phyloP scores from a whole-genome alignment of 148 eudicot genomes.

The Pouteria glomerata region DNA sequence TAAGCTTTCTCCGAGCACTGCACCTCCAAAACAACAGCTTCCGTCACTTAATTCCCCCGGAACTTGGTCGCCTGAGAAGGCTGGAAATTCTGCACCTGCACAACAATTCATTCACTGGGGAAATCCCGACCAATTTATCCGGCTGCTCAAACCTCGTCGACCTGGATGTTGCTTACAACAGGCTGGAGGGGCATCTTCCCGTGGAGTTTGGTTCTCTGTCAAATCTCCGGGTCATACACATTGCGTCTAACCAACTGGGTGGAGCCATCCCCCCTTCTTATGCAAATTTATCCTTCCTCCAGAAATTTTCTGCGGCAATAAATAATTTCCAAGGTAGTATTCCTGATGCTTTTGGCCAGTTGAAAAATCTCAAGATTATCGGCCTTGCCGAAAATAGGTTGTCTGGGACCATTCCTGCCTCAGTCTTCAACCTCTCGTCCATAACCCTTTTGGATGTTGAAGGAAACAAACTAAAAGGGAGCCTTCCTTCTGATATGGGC shows the following conservation, averaged over 20 bases:
- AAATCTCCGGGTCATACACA: background rate
- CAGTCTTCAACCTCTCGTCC: slow-evolving; percentile 14
- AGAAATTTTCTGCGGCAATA: background rate
- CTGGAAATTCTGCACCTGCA: background rate
- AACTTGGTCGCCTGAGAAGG: slow-evolving; percentile 11
- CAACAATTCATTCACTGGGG: slow-evolving; percentile 10
- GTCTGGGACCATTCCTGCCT: slow-evolving; percentile 12
- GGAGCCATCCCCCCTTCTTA: slow-evolving; percentile 8
- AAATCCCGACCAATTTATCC: slow-evolving; percentile 15
- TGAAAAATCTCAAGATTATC: background rate
- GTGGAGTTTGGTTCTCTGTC: slow-evolving; percentile 8
- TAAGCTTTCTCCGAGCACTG: slow-evolving; percentile 17
- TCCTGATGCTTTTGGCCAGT: background rate
- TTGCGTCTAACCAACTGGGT: slow-evolving; percentile 1
- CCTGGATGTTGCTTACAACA: background rate
- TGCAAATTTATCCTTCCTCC: slow-evolving; percentile 9
- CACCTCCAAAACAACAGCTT: slow-evolving; percentile 18
- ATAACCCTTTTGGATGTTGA: background rate
- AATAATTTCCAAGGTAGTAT: slow-evolving; percentile 11
- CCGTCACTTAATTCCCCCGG: slow-evolving; percentile 12
- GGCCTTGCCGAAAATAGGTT: slow-evolving; percentile 3
- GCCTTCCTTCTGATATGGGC: slow-evolving; percentile 15
- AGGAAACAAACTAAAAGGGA: slow-evolving; percentile 12
- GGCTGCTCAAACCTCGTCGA: background rate
- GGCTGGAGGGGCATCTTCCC: slow-evolving; percentile 10